Evolutionary conservation across 2,329 filamentous ascomycete genomes (phyloP), one percentile per base, ranked within the genome.

Genomic region (Amesomyces nigricolor): DNA sequence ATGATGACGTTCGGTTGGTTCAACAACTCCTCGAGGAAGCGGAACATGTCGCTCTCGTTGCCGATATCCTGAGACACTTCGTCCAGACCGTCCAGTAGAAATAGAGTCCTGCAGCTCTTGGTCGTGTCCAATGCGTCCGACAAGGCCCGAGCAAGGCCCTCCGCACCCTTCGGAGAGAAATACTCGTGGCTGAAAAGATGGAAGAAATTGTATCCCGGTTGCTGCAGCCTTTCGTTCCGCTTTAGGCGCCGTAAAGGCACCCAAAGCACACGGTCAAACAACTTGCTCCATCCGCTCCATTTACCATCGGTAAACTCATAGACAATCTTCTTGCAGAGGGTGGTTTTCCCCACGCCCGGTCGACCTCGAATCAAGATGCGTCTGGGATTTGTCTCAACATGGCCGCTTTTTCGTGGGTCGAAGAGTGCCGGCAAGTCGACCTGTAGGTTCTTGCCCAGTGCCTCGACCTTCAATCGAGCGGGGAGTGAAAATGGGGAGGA

Each of bases 21-120:
- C 9, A 73, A 58, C 19, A 75, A 65, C 4, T 59, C 2, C 13
- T 54, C 8, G 13, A 74, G 61, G 35, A 71, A 65, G 14, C 39
- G 4, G 17, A 26, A 58, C 59, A 64, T 44, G 19, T 8, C 11
- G 42, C 42, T 63, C 5, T 61, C 30, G 32, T 47, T 8, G 8
- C 56, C 38, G 19, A 67, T 44, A 6, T 63, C 61, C 42, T 63
- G 45, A 1, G 63, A 65, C 10, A 75, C 61, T 66, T 77, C 74
- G 51, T 77, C 74, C 13, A 75, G 54, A 5, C 74, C 74, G 59
- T 77, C 73, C 13, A 76, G 66, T 13, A 75, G 44, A 45, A 74
- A 73, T 0, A 76, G 62, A 16, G 67, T 72, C 48, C 51, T 64
- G 19, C n/a, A 38, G 32, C 26, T 51, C 3, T 51, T 51, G 5